Evolutionary conservation across 345 rosid genomes (phyloP).

Genomic region (Melastoma malabathricum): DNA sequence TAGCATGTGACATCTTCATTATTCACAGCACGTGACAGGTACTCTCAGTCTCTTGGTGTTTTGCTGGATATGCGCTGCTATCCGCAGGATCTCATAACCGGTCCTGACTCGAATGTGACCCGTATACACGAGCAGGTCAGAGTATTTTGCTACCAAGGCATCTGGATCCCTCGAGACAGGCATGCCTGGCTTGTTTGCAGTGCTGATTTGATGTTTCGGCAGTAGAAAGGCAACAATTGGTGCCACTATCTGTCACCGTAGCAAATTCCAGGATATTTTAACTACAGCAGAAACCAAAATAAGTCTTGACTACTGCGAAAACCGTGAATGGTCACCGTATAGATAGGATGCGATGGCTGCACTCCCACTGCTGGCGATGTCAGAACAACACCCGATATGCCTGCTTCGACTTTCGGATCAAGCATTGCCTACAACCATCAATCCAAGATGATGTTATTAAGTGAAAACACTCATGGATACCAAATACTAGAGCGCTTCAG

Average conservation of each 20-base stretch:
- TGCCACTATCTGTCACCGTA: slow-evolving; percentile 48
- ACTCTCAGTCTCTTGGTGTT: slow-evolving; percentile 43
- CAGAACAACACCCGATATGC: slow-evolving; percentile 56
- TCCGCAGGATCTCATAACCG: slow-evolving; percentile 72
- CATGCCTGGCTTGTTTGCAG: slow-evolving; percentile 73
- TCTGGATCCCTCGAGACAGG: slow-evolving; percentile 77
- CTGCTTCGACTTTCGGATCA: slow-evolving; percentile 45
- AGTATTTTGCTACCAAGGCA: slow-evolving; percentile 67
- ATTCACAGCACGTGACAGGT: no score
- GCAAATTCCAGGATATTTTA: no score
- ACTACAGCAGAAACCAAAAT: no score
- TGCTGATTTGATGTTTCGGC: slow-evolving; percentile 61
- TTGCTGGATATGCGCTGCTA: slow-evolving; percentile 50
- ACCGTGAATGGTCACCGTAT: slow-evolving; percentile 19
- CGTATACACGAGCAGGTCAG: slow-evolving; percentile 83
- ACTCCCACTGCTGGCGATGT: slow-evolving; percentile 98
- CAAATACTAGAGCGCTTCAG: no score
- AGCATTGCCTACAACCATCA: slow-evolving; percentile 39
- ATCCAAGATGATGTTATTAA: no score
- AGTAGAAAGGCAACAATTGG: slow-evolving; percentile 54
- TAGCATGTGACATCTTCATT: no score
- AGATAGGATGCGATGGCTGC: slow-evolving; percentile 88
- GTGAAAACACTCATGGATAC: no score
- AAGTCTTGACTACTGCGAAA: no score
- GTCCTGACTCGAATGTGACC: slow-evolving; percentile 75